Conservation (phyloP, 1,139 yeast species). For the Geotrichum macrosporum region DNA sequence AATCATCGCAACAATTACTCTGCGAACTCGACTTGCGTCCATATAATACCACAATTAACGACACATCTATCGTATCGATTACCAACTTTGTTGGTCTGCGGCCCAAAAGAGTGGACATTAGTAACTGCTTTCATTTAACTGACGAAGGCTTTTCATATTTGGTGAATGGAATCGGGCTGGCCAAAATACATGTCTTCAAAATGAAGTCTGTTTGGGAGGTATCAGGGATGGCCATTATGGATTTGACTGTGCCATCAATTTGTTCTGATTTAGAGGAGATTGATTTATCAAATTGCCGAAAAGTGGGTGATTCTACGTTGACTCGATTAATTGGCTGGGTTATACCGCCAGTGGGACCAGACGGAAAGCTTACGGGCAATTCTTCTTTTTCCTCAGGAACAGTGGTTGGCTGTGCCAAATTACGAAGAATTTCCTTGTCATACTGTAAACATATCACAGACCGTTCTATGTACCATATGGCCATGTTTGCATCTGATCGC, state of each 20-base stretch:
- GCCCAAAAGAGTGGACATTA: constrained; percentile 56
- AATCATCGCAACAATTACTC: constrained; percentile 52
- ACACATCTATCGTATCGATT: constrained; percentile 52
- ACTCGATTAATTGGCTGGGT: constrained; percentile 62
- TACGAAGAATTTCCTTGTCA: constrained; percentile 54
- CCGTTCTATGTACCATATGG: constrained; percentile 58
- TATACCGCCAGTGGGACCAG: constrained; percentile 20
- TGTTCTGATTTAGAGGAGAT: constrained; percentile 56
- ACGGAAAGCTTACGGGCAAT: constrained; percentile 23
- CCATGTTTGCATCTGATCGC: constrained; percentile 53
- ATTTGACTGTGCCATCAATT: constrained; percentile 59
- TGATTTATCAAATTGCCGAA: constrained; percentile 67
- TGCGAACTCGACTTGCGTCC: constrained; percentile 51
- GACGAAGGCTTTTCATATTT: constrained; percentile 69
- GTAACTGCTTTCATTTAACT: constrained; percentile 71
- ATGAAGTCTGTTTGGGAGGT: constrained; percentile 76
- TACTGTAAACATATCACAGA: constrained; percentile 75
- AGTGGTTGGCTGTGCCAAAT: constrained; percentile 53
- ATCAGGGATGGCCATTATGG: constrained; percentile 77
- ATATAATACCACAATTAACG: constrained; percentile 59
- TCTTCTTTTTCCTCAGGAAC: constrained; percentile 24
- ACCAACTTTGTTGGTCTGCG: constrained; percentile 68
- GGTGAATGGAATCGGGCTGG: constrained; percentile 66
- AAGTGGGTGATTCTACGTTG: constrained; percentile 65
- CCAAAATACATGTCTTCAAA: constrained; percentile 50